Base-by-base conservation (phyloP, 495 filamentous ascomycete genomes). In the Aspergillus ellipticus region DNA sequence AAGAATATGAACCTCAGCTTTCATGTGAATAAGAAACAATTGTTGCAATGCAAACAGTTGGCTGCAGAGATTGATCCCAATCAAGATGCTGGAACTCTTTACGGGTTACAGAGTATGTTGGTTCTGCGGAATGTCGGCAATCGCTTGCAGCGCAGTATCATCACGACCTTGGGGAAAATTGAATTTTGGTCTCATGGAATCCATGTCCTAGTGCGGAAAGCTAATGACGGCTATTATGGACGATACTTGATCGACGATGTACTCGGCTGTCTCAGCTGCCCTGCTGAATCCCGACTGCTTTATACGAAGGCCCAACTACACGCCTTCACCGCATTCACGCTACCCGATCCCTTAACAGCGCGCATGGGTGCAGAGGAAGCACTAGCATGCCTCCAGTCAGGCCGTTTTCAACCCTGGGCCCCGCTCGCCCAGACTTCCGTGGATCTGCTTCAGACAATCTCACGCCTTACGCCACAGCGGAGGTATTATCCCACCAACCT, bases 341-440 rank as follows among this genome's bases (percentile, higher is more conserved):
- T 87, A 3, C 74, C 79, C 0, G 86, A 89, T 59, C 68, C 72
- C 0, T 66, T 89, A 0, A 85, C 82, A 0, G 59, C 65, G 0
- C 73, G 71, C 16, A 89, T 79, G 2, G 86, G 86, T 0, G 85
- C 83, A 0, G 85, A 89, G 57, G 75, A 86, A 61, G 68, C 72
- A 4, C 61, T 89, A 4, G 41, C 45, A 0, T 75, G 76, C 31
- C 64, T 88, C 2, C 49, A 54, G 9, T 77, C 74, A 2, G 77
- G 76, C 17, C 65, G 72, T 2, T 70, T 77, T 1, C 65, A 74
- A 51, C 86, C 84, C 0, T 85, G 82, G 53, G 64, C 58, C 4
- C 58, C 60, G 0, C 68, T 87, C 1, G 57, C 60, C 5, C 6
- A 51, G 0, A 63, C 67, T 1, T 71, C 79, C 33, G 26, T 75